phyloP scores from a whole-genome alignment of 2,329 filamentous ascomycete genomes.

The Botrytis medusae region DNA sequence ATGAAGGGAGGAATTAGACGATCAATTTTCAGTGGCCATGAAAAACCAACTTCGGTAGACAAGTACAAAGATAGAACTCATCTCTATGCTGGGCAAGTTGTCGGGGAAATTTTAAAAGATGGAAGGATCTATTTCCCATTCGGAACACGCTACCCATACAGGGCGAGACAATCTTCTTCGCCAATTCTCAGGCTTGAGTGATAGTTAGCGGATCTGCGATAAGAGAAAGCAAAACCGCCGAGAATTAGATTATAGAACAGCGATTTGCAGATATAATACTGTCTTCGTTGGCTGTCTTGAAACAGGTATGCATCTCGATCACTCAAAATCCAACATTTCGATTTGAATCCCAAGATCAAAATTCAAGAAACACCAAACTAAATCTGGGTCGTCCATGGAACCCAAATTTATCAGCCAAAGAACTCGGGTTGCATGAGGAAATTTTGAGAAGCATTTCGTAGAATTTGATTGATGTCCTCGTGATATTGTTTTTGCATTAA shows the following conservation, averaged over 20 bases:
- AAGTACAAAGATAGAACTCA: background rate
- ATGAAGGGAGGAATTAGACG: background rate
- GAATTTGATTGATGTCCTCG: constrained; percentile 15
- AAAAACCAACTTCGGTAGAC: background rate
- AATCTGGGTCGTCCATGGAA: constrained; percentile 9
- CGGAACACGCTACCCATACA: constrained; percentile 2
- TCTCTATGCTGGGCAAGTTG: background rate
- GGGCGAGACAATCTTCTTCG: background rate
- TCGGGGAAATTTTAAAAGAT: background rate
- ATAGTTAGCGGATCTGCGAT: constrained; percentile 1
- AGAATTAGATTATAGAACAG: background rate
- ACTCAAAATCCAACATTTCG: background rate
- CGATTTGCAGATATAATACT: constrained; percentile 16
- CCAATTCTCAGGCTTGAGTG: background rate
- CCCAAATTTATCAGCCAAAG: constrained; percentile 12
- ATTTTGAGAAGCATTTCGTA: constrained; percentile 12
- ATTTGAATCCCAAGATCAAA: background rate
- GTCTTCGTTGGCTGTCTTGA: background rate
- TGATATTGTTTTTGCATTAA: constrained; percentile 20
- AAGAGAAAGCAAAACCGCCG: background rate
- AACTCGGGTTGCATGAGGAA: constrained; percentile 1
- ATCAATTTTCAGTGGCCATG: background rate
- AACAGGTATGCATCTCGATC: background rate
- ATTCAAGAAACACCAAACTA: background rate
- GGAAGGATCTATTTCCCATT: background rate